phyloP scores from a whole-genome alignment of 306 rosid species.

The Parietaria judaica region DNA sequence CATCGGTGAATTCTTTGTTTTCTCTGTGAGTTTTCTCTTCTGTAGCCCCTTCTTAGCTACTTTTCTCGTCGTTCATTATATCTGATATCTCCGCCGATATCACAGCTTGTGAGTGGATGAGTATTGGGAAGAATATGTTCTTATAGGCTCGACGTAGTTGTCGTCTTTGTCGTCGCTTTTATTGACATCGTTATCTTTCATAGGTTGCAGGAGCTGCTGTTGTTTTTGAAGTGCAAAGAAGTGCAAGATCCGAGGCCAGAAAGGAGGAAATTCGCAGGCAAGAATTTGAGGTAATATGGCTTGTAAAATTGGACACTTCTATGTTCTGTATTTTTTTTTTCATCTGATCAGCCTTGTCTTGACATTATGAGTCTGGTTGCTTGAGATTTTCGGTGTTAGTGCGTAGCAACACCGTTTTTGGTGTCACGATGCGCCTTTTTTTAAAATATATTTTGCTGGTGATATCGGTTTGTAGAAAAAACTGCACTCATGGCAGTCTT shows the following conservation, averaged over 20 bases:
- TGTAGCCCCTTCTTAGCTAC: conserved; percentile 1
- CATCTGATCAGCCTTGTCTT: not conserved
- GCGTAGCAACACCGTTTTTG: too few relatives aligned
- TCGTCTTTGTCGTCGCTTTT: not conserved
- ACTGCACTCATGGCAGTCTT: too few relatives aligned
- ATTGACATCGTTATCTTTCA: conserved; percentile 5
- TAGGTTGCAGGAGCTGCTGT: conserved; percentile 78
- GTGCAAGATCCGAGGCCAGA: conserved; percentile 84
- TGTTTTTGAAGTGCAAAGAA: conserved; percentile 86
- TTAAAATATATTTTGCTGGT: too few relatives aligned
- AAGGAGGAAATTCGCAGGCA: conserved; percentile 77
- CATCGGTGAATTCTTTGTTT: conserved; percentile 82
- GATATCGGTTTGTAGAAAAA: too few relatives aligned
- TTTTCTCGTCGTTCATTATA: not conserved
- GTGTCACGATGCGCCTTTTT: too few relatives aligned
- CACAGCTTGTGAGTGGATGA: too few relatives aligned
- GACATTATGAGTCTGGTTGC: too few relatives aligned
- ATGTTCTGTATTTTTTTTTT: not conserved
- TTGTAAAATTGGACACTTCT: not conserved
- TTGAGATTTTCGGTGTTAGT: too few relatives aligned
- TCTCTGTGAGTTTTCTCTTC: conserved; percentile 43
- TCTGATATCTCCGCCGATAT: not conserved
- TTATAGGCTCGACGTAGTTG: not conserved
- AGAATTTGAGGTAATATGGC: conserved; percentile 64
- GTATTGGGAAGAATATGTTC: too few relatives aligned